Evolutionary conservation across 208 protist species (phyloP), one percentile per base, ranked within the genome.

Genomic region (Crithidia expoeki): DNA sequence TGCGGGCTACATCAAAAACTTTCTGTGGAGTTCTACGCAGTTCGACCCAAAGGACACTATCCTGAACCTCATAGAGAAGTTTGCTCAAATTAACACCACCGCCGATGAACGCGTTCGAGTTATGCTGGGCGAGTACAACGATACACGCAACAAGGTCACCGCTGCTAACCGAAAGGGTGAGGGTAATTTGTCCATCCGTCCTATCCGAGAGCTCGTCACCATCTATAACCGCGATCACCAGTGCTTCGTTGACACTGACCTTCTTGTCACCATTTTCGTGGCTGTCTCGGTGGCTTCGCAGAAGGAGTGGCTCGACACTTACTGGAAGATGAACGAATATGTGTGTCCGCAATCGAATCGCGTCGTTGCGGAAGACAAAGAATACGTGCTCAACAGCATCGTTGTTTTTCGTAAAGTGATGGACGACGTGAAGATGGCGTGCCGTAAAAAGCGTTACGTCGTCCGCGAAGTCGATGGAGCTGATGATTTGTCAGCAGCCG

Each of bases 301-400:
- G 68, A 90, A 88, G 47, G 90, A 94, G 69, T 97, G 92, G 92
- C 58, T 89, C 25, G 77, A 86, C 23, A 79, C 68, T 7, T 96
- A 94, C 72, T 94, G 92, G 85, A 83, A 83, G 65, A 80, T 94
- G 40, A 89, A 88, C 76, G 85, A 96, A 42, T 93, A 87, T 67
- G 78, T 95, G 33, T 94, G 87, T 55, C 89, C 92, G 16, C 82
- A 93, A 66, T 93, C 85, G 25, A 94, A 92, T 64, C 81, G 83
- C 42, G 75, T 95, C 14, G 83, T 97, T 40, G 90, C 89, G 2
- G 84, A 95, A 60, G 94, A 97, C 68, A 93, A 94, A 46, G 89
- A 97, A 32, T 95, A 79, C 72, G 81, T 90, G 17, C 83, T 97
- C 25, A 95, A 94, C 81, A 95, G 86, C 71, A 84, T 96, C 66